Conservation (phyloP, 23 red algal genomes). For the Chondrus crispus region DNA sequence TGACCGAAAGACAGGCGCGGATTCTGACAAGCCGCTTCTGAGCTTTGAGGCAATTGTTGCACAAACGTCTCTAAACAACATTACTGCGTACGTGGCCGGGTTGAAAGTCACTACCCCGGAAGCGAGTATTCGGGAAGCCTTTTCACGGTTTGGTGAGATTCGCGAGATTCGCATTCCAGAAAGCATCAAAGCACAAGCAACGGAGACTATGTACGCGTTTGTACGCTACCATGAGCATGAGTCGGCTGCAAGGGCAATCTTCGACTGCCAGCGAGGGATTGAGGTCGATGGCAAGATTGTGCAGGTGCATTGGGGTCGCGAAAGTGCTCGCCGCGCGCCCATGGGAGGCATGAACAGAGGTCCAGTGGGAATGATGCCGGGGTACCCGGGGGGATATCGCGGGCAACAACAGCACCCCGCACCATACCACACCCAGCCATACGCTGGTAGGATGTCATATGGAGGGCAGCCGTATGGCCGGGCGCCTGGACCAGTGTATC, state of each 20-base stretch:
- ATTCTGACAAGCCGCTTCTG: slow-evolving; percentile 2
- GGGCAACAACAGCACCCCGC: no score
- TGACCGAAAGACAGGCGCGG: not conserved
- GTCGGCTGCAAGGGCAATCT: slow-evolving; percentile 79
- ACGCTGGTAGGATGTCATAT: no score
- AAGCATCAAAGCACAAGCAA: slow-evolving; percentile 46
- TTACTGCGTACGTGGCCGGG: slow-evolving; percentile 76
- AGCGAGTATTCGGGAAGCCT: slow-evolving; percentile 35
- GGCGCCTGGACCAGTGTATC: not conserved
- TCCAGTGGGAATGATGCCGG: not conserved
- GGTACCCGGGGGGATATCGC: not conserved
- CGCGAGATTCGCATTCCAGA: slow-evolving; percentile 81
- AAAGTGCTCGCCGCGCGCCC: slow-evolving; percentile 36
- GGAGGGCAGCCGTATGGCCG: not conserved
- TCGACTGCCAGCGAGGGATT: slow-evolving; percentile 48
- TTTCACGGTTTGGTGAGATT: slow-evolving; percentile 59
- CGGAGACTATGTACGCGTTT: slow-evolving; percentile 85
- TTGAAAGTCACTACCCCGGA: slow-evolving; percentile 42
- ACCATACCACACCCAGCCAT: no score
- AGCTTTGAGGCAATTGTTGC: slow-evolving; percentile 58
- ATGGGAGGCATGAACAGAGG: not conserved
- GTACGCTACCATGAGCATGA: slow-evolving; percentile 75
- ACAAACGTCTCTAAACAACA: slow-evolving; percentile 57
- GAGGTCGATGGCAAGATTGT: slow-evolving; percentile 37
- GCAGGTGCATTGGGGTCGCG: slow-evolving; percentile 75